Percentiles rank a stretch among this genome's conserved stretches.
Conservation (phyloP, 805 yeast species). For the Candida piceae region DNA sequence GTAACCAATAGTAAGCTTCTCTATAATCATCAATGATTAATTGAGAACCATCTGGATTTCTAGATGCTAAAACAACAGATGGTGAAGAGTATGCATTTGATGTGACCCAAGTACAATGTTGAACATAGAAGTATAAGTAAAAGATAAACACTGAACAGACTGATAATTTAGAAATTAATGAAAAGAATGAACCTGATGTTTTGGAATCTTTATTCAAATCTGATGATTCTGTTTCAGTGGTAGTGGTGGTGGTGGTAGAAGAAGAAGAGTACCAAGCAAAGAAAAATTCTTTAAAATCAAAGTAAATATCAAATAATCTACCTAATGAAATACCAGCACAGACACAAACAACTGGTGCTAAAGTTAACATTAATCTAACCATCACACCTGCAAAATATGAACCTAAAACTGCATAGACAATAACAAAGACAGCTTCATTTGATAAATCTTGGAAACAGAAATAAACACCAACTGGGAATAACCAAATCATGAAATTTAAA, state of each 20-base stretch:
- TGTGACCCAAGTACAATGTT: constrained; percentile 97
- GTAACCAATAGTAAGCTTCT: constrained; percentile 97
- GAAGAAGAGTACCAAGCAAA: too few relatives aligned
- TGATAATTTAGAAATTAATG: constrained; percentile 48
- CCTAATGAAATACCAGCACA: constrained; percentile 86
- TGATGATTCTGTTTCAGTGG: too few relatives aligned
- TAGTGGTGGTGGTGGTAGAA: too few relatives aligned
- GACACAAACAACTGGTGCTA: constrained; percentile 95
- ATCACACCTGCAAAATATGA: constrained; percentile 98
- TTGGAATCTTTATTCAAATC: too few relatives aligned
- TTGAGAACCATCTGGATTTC: constrained; percentile 78
- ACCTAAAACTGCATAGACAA: constrained; percentile 88
- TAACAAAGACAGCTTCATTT: constrained; percentile 89
- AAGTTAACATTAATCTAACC: constrained; percentile 95
- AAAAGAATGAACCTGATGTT: constrained; percentile 19
- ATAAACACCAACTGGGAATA: constrained; percentile 97
- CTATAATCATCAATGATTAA: constrained; percentile 91
- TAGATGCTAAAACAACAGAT: constrained; percentile 87
- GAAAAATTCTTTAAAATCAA: constrained; percentile 43
- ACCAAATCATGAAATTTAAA: constrained; percentile 88
- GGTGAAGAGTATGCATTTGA: constrained; percentile 95
- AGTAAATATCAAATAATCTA: constrained; percentile 74
- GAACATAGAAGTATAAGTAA: constrained; percentile 76
- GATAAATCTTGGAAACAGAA: constrained; percentile 82
- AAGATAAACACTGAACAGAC: constrained; percentile 66